phyloP scores from a whole-genome alignment of 2,329 filamentous ascomycete genomes.

The Aspergillus novoparasiticus region DNA sequence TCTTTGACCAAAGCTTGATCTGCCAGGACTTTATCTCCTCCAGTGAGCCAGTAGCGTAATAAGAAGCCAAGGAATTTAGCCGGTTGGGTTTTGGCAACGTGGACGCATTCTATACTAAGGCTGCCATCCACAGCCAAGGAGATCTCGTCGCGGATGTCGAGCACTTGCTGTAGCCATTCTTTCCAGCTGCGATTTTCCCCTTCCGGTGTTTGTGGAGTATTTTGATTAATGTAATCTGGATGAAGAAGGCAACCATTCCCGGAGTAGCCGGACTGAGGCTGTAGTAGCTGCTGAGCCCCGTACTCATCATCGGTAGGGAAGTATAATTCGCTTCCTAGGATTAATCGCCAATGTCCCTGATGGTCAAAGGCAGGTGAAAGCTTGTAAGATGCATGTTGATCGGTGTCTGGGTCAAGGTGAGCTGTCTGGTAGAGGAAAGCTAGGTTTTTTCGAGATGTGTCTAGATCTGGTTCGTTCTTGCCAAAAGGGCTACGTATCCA shows the following conservation, averaged over 20 bases:
- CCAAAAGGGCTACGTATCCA: background rate
- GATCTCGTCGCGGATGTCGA: slow-evolving; percentile 7
- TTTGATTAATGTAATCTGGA: slow-evolving; percentile 1
- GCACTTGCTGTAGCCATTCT: slow-evolving; percentile 9
- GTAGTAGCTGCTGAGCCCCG: slow-evolving; percentile 6
- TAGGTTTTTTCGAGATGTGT: background rate
- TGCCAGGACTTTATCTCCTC: background rate
- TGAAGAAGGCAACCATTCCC: background rate
- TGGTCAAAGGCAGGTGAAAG: background rate
- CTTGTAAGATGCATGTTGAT: background rate
- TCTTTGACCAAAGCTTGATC: background rate
- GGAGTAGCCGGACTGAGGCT: background rate
- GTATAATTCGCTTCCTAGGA: background rate
- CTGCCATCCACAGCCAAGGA: background rate
- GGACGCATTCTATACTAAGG: slow-evolving; percentile 10
- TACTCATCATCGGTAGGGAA: slow-evolving; percentile 11
- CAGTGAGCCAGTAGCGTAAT: slow-evolving; percentile 6
- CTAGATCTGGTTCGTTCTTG: background rate
- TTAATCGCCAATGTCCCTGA: background rate
- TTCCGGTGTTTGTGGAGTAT: slow-evolving; percentile 25
- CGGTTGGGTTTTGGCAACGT: slow-evolving; percentile 4
- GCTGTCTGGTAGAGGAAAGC: slow-evolving; percentile 14
- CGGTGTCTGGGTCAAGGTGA: slow-evolving; percentile 7
- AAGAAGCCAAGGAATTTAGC: slow-evolving; percentile 11
- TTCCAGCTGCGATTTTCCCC: slow-evolving; percentile 7